Evolutionary conservation across 2,329 filamentous ascomycete species (phyloP).

Genomic region (Calonectria pauciramosa): DNA sequence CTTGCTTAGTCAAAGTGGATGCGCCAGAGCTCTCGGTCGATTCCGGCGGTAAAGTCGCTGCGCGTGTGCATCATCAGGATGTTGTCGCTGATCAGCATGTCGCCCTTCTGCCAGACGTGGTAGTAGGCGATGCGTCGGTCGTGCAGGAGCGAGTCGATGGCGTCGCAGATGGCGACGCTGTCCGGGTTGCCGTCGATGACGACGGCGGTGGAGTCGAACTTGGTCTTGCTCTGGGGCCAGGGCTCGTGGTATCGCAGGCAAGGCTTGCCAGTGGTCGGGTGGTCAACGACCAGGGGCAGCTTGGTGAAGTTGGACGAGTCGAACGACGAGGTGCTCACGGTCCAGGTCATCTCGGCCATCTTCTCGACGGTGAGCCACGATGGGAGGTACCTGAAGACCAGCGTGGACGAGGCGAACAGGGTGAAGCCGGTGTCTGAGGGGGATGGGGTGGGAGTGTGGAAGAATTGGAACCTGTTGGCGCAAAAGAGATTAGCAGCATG

Average conservation of each 20-base stretch:
- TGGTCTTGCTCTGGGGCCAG: slow-evolving; percentile 65
- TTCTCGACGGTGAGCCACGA: slow-evolving; percentile 51
- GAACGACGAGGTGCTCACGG: slow-evolving; percentile 63
- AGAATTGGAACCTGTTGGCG: slow-evolving; percentile 63
- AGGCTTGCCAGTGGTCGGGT: slow-evolving; percentile 59
- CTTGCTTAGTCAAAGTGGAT: slow-evolving; percentile 61
- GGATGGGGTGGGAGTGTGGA: slow-evolving; percentile 60
- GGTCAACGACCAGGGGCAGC: slow-evolving; percentile 59
- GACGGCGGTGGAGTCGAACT: slow-evolving; percentile 61
- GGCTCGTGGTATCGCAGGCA: slow-evolving; percentile 69
- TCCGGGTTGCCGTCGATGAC: slow-evolving; percentile 54
- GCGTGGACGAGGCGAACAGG: slow-evolving; percentile 65
- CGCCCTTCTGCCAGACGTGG: slow-evolving; percentile 68
- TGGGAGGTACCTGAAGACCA: slow-evolving; percentile 63
- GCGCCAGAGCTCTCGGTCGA: slow-evolving; percentile 63
- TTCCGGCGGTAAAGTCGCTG: slow-evolving; percentile 59
- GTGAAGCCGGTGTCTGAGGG: slow-evolving; percentile 67
- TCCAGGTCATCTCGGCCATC: slow-evolving; percentile 61
- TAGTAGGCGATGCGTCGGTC: slow-evolving; percentile 65
- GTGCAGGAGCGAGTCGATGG: slow-evolving; percentile 59
- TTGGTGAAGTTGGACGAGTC: slow-evolving; percentile 57
- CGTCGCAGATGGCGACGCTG: slow-evolving; percentile 53
- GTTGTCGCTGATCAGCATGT: slow-evolving; percentile 68
- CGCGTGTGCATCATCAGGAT: slow-evolving; percentile 63
- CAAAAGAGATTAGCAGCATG: not conserved